These are phyloP conservation scores for Ogataea methylovora DNA, from an alignment of 805 yeast genomes.

Conservation along the genomic window DNA sequence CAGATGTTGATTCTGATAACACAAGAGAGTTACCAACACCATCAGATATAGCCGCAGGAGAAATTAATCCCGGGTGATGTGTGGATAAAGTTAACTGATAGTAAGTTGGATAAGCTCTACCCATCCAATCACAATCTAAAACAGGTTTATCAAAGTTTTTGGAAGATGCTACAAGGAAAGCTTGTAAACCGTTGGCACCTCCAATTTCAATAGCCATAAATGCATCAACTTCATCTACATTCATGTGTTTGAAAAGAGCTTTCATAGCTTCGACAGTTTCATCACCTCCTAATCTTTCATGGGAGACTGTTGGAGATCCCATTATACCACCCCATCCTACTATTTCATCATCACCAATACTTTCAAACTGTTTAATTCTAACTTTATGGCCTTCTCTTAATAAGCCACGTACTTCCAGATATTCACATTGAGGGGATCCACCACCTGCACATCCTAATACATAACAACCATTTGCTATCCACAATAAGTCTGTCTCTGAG, in stretches of 20 bases:
- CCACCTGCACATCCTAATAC: constrained; percentile 53
- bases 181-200: constrained; percentile 34
- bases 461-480: no score
- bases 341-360: constrained; percentile 18
- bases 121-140: constrained; percentile 39
- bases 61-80: no score
- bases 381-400: constrained; percentile 27
- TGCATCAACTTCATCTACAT: constrained; percentile 23
- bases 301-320: constrained; percentile 41
- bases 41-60: constrained; percentile 20
- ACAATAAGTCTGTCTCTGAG: no score
- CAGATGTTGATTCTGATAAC: constrained; percentile 20
- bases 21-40: constrained; percentile 34
- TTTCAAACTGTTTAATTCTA: constrained; percentile 28
- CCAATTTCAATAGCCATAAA: constrained; percentile 32
- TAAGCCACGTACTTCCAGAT: constrained; percentile 26
- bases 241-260: constrained; percentile 27
- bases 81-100: no score
- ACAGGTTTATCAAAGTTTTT: constrained; percentile 16
- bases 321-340: constrained; percentile 28
- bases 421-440: constrained; percentile 37
- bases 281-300: constrained; percentile 33
- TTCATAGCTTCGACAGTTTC: no score
- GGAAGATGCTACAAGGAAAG: constrained; percentile 15
- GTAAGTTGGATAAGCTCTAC: constrained; percentile 38